Percentiles rank a stretch among this genome's conserved stretches.
Conservation (phyloP, 176 grass and related monocot genomes). For the Cenchrus purpureus region DNA sequence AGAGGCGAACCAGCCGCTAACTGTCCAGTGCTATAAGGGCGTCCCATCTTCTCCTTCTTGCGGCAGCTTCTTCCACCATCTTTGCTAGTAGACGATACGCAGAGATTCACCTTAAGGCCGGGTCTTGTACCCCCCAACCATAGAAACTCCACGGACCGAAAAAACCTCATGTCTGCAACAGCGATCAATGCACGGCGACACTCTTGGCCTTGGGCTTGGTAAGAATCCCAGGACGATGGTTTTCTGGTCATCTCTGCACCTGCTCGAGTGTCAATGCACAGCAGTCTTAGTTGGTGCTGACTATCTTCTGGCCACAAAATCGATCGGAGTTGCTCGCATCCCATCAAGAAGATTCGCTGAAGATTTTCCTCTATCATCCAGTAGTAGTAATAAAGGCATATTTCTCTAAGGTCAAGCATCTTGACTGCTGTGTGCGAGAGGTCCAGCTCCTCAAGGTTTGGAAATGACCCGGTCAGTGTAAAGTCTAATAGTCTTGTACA, state of each 20-base stretch:
- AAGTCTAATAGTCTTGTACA: background rate
- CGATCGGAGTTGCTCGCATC: background rate
- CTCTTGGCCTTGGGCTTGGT: background rate
- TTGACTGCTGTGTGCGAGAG: background rate
- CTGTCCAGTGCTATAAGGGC: background rate
- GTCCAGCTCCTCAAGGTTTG: conserved; percentile 20
- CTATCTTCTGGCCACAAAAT: background rate
- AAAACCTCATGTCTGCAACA: background rate
- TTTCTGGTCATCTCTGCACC: background rate
- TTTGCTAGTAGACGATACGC: background rate
- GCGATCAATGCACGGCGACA: background rate
- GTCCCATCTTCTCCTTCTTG: background rate
- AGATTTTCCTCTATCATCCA: background rate
- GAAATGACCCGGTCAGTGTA: background rate
- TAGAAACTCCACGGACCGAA: background rate
- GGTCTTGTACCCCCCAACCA: background rate
- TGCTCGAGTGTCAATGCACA: conserved; percentile 16
- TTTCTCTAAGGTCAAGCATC: background rate
- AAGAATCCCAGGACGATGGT: background rate
- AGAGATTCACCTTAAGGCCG: background rate
- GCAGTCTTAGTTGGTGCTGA: background rate
- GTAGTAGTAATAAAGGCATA: too few relatives aligned
- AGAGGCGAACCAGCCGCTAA: background rate
- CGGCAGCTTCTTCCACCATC: background rate
- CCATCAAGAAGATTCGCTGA: background rate